Evolutionary conservation across 371 early-diverging fungal species (phyloP).

Genomic region (Lichtheimia ornata): DNA sequence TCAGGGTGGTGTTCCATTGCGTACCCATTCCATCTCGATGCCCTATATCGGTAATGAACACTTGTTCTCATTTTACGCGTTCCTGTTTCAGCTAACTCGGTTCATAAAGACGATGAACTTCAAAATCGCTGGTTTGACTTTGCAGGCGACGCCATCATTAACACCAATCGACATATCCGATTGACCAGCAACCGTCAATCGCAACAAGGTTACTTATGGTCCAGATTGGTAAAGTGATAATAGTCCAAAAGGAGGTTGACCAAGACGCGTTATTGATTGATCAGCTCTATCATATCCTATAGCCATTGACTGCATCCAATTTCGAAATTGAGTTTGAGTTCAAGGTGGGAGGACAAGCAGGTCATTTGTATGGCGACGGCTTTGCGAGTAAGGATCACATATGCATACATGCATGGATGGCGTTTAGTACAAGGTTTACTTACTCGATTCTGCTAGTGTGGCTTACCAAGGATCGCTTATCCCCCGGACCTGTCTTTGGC

Average conservation of each 20-base stretch:
- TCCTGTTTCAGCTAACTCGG: neutral
- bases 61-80: neutral
- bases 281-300: neutral
- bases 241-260: neutral
- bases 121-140: slow-evolving; percentile 76
- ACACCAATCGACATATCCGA: slow-evolving; percentile 76
- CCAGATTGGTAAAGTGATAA: slow-evolving; percentile 54
- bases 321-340: slow-evolving; percentile 95
- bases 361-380: slow-evolving; percentile 87
- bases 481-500: slow-evolving; percentile 90
- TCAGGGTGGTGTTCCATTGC: slow-evolving; percentile 39
- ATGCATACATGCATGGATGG: too few relatives aligned
- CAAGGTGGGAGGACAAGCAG: slow-evolving; percentile 72
- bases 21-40: slow-evolving; percentile 68
- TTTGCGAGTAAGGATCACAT: slow-evolving; percentile 86
- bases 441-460: slow-evolving; percentile 26
- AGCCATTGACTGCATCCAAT: slow-evolving; percentile 69
- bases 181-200: slow-evolving; percentile 83
- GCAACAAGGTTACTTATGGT: slow-evolving; percentile 90
- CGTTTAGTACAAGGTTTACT: too few relatives aligned
- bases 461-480: slow-evolving; percentile 50
- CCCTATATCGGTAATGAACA: slow-evolving; percentile 70
- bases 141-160: slow-evolving; percentile 70
- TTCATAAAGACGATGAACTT: slow-evolving; percentile 60
- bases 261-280: neutral